Evolutionary conservation across 371 early-diverging fungal species (phyloP), one percentile per base, ranked within the genome.

Genomic region (Apophysomyces elegans): DNA sequence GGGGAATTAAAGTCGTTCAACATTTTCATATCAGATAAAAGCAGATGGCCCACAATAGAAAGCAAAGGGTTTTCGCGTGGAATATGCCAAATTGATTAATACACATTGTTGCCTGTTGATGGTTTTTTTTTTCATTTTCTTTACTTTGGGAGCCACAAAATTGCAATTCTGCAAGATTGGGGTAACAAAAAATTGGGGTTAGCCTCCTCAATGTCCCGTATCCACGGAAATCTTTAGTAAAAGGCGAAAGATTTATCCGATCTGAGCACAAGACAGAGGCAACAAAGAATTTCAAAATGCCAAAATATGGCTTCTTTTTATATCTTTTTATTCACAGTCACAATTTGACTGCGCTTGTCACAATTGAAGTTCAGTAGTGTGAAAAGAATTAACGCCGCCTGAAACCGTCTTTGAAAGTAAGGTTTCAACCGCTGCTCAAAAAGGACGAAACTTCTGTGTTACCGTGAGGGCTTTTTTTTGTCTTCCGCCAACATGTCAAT

Each of bases 161-260:
- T 50, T n/a, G 21, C 21, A 50, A 50, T 18, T 9, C 18, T 18
- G n/a, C 50, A 50, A 50, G 1, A 50, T 50, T 50, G 62, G 64
- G 67, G 59, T 69, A 59, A 57, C 74, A 74, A 79, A 79, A 79
- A 79, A 79, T 79, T 79, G 58, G 65, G 73, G 72, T 71, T 74
- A 79, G 63, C 75, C 73, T 73, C 76, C 67, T 76, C 74, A 56
- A 64, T 68, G 73, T 74, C 70, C 73, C 76, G 74, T 75, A 76
- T 71, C 79, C 80, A 79, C 80, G 80, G 80, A 79, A 79, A 79
- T 79, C 80, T 79, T 79, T 79, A 79, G 80, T 79, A 79, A 79
- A 79, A 79, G 80, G 80, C 80, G 80, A 79, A 79, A 79, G 80
- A 79, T 79, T 79, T 79, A 76, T 79, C 74, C 80, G 76, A 74